Percentiles rank a stretch among this genome's conserved stretches.
Conservation (phyloP, 345 rosid species). For the Lepidium sativum region DNA sequence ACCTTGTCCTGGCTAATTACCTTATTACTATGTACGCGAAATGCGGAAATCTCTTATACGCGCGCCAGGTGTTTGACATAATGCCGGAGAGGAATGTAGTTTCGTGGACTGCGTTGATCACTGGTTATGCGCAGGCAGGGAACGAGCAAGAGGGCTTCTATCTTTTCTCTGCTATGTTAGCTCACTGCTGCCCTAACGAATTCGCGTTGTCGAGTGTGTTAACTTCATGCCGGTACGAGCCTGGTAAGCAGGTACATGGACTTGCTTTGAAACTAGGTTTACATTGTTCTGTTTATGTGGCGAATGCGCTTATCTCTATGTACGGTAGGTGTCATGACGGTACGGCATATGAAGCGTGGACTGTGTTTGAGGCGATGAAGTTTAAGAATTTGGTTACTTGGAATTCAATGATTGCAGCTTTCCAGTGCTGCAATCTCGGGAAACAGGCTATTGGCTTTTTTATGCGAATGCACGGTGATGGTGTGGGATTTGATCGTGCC, state of each 20-base stretch:
- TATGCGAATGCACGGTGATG: conserved; percentile 39
- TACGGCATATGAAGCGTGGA: conserved; percentile 46
- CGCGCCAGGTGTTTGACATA: conserved; percentile 51
- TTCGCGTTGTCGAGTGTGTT: conserved; percentile 62
- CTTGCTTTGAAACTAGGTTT: conserved; percentile 56
- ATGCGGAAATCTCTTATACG: conserved; percentile 46
- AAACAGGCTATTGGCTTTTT: conserved; percentile 39
- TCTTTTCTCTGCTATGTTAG: conserved; percentile 53
- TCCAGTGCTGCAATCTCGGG: conserved; percentile 40
- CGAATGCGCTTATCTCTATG: conserved; percentile 68
- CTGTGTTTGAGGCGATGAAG: conserved; percentile 44
- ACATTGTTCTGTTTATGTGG: conserved; percentile 43
- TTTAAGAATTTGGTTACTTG: conserved; percentile 50
- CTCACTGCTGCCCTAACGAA: conserved; percentile 54
- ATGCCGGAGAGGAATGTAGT: conserved; percentile 66
- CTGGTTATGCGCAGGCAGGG: conserved; percentile 63
- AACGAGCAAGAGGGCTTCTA: conserved; percentile 32
- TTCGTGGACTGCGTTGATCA: conserved; percentile 70
- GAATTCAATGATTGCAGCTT: conserved; percentile 79
- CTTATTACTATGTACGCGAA: conserved; percentile 52
- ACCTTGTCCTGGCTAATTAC: conserved; percentile 50
- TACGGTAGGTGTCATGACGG: conserved; percentile 36
- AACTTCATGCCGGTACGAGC: conserved; percentile 37
- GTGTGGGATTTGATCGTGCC: conserved; percentile 61
- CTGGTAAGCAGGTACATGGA: conserved; percentile 64